phyloP scores from a whole-genome alignment of 345 rosid genomes.

The Euclidium syriacum region DNA sequence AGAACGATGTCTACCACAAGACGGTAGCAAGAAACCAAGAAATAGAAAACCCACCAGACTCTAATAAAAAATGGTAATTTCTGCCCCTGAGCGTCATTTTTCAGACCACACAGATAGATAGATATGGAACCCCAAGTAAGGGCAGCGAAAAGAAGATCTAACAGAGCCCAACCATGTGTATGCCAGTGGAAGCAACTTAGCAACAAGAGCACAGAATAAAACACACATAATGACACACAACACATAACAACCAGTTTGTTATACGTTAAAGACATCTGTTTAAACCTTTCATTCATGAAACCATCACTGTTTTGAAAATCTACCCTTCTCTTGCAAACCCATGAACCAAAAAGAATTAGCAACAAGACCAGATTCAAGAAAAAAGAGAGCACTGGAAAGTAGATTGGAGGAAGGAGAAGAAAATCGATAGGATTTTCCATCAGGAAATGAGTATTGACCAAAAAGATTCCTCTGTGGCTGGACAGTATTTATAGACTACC shows the following conservation, averaged over 20 bases:
- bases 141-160: slow-evolving; percentile 52
- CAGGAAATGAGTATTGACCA: slow-evolving; percentile 7
- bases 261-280: slow-evolving; percentile 15
- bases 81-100: slow-evolving; percentile 23
- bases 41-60: slow-evolving; percentile 66
- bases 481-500: not conserved
- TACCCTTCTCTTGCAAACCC: slow-evolving; percentile 32
- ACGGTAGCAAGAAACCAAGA: slow-evolving; percentile 52
- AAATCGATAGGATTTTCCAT: slow-evolving; percentile 19
- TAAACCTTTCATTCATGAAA: slow-evolving; percentile 14
- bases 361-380: slow-evolving; percentile 43
- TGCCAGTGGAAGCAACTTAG: slow-evolving; percentile 53
- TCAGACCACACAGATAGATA: slow-evolving; percentile 29
- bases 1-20: slow-evolving; percentile 49
- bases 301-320: slow-evolving; percentile 26
- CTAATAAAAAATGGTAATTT: slow-evolving; percentile 50
- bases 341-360: slow-evolving; percentile 30
- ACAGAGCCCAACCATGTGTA: slow-evolving; percentile 50
- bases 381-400: slow-evolving; percentile 37
- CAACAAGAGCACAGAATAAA: slow-evolving; percentile 39
- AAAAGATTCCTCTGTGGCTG: not conserved
- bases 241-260: slow-evolving; percentile 38
- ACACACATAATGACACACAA: slow-evolving; percentile 47
- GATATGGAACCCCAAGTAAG: slow-evolving; percentile 59
- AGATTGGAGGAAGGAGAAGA: slow-evolving; percentile 38